Conservation (phyloP, 1,284 basidiomycete genomes). For the Tranzscheliella williamsii region DNA sequence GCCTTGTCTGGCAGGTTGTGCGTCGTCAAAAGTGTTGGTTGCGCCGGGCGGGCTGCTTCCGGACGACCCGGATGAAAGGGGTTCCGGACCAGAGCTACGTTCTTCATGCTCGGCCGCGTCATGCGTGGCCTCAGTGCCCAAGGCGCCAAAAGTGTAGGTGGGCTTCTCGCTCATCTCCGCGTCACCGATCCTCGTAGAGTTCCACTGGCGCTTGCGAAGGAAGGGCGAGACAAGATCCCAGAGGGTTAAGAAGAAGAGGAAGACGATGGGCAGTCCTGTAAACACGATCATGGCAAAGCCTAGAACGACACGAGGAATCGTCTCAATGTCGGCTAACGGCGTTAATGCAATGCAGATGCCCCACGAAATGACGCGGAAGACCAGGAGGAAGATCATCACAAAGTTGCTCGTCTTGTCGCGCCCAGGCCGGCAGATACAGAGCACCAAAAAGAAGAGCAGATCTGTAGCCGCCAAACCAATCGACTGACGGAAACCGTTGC, state of each 20-base stretch:
- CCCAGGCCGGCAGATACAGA: constrained; percentile 49
- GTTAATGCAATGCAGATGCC: constrained; percentile 53
- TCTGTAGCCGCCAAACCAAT: constrained; percentile 55
- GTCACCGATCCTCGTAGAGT: constrained; percentile 19
- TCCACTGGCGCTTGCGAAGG: constrained; percentile 32
- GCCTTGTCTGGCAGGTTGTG: too few relatives aligned
- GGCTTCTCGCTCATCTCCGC: constrained; percentile 12
- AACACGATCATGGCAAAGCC: constrained; percentile 55
- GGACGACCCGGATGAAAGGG: constrained; percentile 12
- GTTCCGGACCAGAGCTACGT: constrained; percentile 1
- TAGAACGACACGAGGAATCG: constrained; percentile 56
- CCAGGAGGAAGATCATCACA: constrained; percentile 50
- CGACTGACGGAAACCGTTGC: constrained; percentile 50
- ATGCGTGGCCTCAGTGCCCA: constrained; percentile 8
- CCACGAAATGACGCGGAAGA: constrained; percentile 52
- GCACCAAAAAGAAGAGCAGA: constrained; percentile 46
- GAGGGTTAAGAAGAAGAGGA: constrained; percentile 48
- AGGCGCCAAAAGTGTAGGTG: constrained; percentile 16
- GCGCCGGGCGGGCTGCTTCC: not conserved
- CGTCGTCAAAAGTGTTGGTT: not conserved
- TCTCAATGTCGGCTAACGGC: constrained; percentile 43
- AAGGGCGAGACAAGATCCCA: constrained; percentile 47
- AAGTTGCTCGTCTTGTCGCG: constrained; percentile 51
- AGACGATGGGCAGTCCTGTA: constrained; percentile 52
- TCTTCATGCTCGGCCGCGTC: not conserved